A percentile compares a stretch with the other conserved stretches of the same genome.
These are phyloP conservation scores for Astrocystis sublimbata DNA, from an alignment of 495 filamentous ascomycete genomes.

Conservation along the genomic window DNA sequence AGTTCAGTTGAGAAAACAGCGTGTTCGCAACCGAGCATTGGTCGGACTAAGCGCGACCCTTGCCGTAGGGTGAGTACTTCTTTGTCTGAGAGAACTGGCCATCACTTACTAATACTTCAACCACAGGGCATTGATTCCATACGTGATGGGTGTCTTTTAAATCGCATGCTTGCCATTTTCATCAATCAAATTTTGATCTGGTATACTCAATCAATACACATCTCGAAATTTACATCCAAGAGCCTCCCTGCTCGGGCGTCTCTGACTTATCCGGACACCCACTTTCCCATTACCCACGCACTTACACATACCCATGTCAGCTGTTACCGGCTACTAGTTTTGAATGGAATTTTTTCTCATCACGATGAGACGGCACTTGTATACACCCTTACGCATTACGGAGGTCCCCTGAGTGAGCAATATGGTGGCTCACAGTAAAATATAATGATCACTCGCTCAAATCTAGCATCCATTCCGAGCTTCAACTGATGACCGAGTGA, in stretches of 20 bases:
- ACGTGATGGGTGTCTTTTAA: slow-evolving; percentile 51
- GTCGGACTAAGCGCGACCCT: slow-evolving; percentile 82
- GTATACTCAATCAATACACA: slow-evolving; percentile 14
- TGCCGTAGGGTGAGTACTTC: slow-evolving; percentile 80
- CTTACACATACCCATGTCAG: slow-evolving; percentile 32
- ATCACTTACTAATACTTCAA: slow-evolving; percentile 29
- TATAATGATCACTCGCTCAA: slow-evolving; percentile 18
- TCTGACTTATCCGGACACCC: slow-evolving; percentile 19
- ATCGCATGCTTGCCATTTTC: background rate
- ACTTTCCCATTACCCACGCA: slow-evolving; percentile 26
- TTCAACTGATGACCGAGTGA: background rate
- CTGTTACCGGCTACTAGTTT: slow-evolving; percentile 18
- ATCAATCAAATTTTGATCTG: slow-evolving; percentile 8
- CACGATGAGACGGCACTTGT: slow-evolving; percentile 30
- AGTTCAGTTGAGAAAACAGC: slow-evolving; percentile 77
- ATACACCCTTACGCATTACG: slow-evolving; percentile 25
- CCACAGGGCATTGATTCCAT: slow-evolving; percentile 60
- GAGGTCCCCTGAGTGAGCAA: slow-evolving; percentile 16
- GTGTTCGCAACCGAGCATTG: slow-evolving; percentile 77
- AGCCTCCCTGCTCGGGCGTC: slow-evolving; percentile 12
- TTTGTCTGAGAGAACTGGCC: background rate
- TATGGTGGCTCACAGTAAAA: slow-evolving; percentile 31
- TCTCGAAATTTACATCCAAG: slow-evolving; percentile 8
- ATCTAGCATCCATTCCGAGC: background rate
- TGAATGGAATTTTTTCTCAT: slow-evolving; percentile 25